Conservation (phyloP, 768 basidiomycete genomes). For the Coprinellus aureogranulatus region DNA sequence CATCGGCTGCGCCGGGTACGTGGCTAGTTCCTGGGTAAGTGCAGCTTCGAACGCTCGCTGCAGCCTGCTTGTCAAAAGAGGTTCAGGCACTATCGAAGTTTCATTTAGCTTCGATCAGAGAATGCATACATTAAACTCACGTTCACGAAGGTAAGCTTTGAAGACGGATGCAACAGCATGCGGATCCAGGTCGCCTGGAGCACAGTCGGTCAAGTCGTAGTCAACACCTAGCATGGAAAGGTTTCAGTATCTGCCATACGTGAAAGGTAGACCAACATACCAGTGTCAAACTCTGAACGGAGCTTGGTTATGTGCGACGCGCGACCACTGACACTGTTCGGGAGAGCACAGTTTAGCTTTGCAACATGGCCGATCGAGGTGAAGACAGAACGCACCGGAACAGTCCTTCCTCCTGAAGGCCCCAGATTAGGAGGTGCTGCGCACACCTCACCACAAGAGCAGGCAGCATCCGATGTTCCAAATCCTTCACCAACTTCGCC, state of each 20-base stretch:
- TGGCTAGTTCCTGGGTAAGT: slow-evolving; percentile 50
- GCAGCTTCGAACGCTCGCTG: slow-evolving; percentile 78
- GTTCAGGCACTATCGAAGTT: slow-evolving; percentile 68
- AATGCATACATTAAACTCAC: slow-evolving; percentile 48
- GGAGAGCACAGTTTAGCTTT: slow-evolving; percentile 5
- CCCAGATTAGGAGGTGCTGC: slow-evolving; percentile 80
- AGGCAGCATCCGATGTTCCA: slow-evolving; percentile 59
- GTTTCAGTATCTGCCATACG: slow-evolving; percentile 7
- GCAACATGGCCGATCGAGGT: slow-evolving; percentile 14
- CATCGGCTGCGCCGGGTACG: slow-evolving; percentile 26
- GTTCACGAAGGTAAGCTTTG: slow-evolving; percentile 88
- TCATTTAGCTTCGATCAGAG: background rate
- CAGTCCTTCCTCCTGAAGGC: slow-evolving; percentile 80
- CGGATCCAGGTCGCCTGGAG: slow-evolving; percentile 87
- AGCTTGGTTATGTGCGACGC: slow-evolving; percentile 76
- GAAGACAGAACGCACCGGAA: slow-evolving; percentile 58
- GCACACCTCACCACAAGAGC: slow-evolving; percentile 80
- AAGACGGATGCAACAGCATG: slow-evolving; percentile 92
- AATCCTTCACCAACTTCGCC: slow-evolving; percentile 20
- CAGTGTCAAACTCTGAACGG: slow-evolving; percentile 79
- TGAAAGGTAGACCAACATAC: slow-evolving; percentile 29
- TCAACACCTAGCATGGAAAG: slow-evolving; percentile 61
- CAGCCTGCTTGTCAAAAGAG: slow-evolving; percentile 73
- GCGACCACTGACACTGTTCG: slow-evolving; percentile 73
- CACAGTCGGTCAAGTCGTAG: slow-evolving; percentile 74